These are phyloP conservation scores for Puccinia sorghi DNA, from an alignment of 1,284 basidiomycete species.

Conservation along the genomic window DNA sequence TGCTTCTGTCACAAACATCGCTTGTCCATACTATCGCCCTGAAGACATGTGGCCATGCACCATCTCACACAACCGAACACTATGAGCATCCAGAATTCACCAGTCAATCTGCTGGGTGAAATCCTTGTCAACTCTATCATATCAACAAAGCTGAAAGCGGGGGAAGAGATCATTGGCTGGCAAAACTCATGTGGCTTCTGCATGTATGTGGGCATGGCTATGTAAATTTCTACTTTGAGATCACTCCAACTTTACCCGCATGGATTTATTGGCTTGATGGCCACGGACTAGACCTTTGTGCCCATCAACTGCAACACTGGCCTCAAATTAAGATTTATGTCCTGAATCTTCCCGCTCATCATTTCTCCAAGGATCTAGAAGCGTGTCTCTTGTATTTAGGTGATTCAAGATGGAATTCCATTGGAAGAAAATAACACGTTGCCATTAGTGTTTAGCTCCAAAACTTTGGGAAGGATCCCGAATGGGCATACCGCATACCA, in stretches of 20 bases:
- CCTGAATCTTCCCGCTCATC: conserved; percentile 9
- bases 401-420: conserved; percentile 55
- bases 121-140: conserved; percentile 17
- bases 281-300: neutral
- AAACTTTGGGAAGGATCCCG: conserved; percentile 51
- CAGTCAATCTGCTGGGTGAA: conserved; percentile 8
- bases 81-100: conserved; percentile 1
- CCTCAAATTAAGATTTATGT: conserved; percentile 7
- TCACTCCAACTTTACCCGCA: too few species aligned
- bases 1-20: too few species aligned
- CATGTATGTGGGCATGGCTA: conserved; percentile 40
- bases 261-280: neutral
- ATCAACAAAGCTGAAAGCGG: conserved; percentile 23
- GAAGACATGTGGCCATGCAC: too few species aligned
- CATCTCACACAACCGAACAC: too few species aligned
- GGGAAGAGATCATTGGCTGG: conserved; percentile 31
- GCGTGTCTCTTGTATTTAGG: conserved; percentile 53
- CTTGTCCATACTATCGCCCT: too few species aligned
- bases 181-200: conserved; percentile 15
- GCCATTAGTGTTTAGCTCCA: conserved; percentile 52
- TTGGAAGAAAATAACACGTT: conserved; percentile 50
- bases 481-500: neutral
- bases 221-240: conserved; percentile 9
- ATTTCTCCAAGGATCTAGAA: conserved; percentile 53
- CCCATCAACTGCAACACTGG: neutral